Percentiles rank a stretch among this genome's conserved stretches.
phyloP scores from a whole-genome alignment of 1,139 yeast species.

The Suhomyces atakaporum region DNA sequence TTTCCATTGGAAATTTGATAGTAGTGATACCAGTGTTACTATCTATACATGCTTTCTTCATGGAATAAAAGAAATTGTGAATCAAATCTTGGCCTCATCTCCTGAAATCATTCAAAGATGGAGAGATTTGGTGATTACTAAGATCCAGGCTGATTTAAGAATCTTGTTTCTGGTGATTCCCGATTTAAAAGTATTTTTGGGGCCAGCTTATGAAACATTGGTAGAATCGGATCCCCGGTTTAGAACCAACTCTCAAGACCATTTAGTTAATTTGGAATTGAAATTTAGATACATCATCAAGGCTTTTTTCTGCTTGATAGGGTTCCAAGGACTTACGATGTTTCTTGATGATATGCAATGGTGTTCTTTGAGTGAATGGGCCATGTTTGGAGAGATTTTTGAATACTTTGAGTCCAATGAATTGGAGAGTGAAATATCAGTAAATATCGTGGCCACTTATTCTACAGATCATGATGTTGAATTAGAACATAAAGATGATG shows the following conservation, averaged over 20 bases:
- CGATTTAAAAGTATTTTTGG: slow-evolving; percentile 46
- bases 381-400: slow-evolving; percentile 31
- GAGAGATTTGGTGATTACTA: slow-evolving; percentile 44
- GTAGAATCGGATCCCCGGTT: slow-evolving; percentile 11
- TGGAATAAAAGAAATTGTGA: slow-evolving; percentile 43
- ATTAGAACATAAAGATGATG: slow-evolving; percentile 1
- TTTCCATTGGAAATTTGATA: slow-evolving; percentile 44
- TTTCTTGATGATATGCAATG: slow-evolving; percentile 54
- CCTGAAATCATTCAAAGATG: slow-evolving; percentile 40
- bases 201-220: slow-evolving; percentile 39
- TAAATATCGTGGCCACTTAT: slow-evolving; percentile 21
- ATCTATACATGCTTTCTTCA: slow-evolving; percentile 29
- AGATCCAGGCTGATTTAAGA: slow-evolving; percentile 46
- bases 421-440: slow-evolving; percentile 17
- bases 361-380: slow-evolving; percentile 37
- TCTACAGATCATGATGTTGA: slow-evolving; percentile 7
- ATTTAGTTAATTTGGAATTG: slow-evolving; percentile 37
- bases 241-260: slow-evolving; percentile 22
- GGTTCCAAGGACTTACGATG: slow-evolving; percentile 46
- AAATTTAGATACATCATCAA: slow-evolving; percentile 48
- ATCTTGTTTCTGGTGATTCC: slow-evolving; percentile 48
- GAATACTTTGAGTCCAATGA: slow-evolving; percentile 26
- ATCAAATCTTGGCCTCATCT: slow-evolving; percentile 46
- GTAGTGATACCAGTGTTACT: slow-evolving; percentile 32
- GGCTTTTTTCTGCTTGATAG: slow-evolving; percentile 43